These are phyloP conservation scores for Microbotryum intermedium DNA, from an alignment of 1,284 basidiomycete genomes.

Conservation along the genomic window DNA sequence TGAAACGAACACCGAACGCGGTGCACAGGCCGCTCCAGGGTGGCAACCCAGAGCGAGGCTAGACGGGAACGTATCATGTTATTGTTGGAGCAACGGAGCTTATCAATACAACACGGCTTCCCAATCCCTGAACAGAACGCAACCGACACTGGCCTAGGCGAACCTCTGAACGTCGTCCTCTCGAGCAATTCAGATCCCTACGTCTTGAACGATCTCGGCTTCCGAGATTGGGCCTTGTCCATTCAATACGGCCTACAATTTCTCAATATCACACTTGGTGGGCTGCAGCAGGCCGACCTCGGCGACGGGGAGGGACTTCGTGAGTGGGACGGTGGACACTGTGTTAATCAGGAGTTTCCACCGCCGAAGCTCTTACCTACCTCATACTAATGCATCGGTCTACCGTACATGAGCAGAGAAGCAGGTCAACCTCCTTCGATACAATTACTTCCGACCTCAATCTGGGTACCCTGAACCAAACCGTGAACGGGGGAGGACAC, in stretches of 20 bases:
- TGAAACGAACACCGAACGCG: background rate
- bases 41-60: too few relatives aligned
- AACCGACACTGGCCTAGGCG: constrained; percentile 54
- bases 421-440: constrained; percentile 65
- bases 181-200: constrained; percentile 65
- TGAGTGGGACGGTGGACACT: too few relatives aligned
- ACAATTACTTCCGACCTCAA: too few relatives aligned
- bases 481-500: too few relatives aligned
- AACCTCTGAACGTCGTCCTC: constrained; percentile 81
- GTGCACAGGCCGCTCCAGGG: background rate
- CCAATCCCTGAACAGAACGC: constrained; percentile 6
- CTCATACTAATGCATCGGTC: background rate
- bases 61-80: too few relatives aligned
- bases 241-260: constrained; percentile 51
- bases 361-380: too few relatives aligned
- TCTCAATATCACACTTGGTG: constrained; percentile 65
- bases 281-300: constrained; percentile 63
- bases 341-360: too few relatives aligned
- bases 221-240: constrained; percentile 9
- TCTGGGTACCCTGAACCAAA: too few relatives aligned
- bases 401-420: constrained; percentile 55
- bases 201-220: constrained; percentile 57
- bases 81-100: background rate
- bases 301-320: constrained; percentile 70
- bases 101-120: background rate